These are phyloP conservation scores for Otatea glauca DNA, from an alignment of 176 grass and related monocot genomes.

Conservation along the genomic window DNA sequence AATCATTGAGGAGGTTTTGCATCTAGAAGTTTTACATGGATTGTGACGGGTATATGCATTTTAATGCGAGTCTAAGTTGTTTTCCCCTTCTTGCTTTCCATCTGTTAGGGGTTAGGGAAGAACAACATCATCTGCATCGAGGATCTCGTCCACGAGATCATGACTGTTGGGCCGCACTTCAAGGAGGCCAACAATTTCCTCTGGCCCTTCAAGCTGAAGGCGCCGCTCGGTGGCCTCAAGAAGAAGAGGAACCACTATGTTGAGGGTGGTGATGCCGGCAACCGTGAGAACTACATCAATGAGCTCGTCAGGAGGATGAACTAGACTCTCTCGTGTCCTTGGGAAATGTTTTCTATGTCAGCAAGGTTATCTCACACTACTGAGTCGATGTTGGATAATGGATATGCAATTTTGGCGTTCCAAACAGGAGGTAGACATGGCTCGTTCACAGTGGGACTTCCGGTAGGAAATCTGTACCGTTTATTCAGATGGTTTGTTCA, in stretches of 20 bases:
- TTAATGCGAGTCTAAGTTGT: neutral
- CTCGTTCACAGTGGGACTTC: neutral
- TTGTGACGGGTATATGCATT: neutral
- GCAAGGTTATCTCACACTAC: constrained; percentile 30
- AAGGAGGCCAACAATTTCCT: constrained; percentile 76
- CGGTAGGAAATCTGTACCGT: neutral
- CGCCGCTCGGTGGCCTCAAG: constrained; percentile 57
- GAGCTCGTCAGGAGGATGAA: constrained; percentile 75
- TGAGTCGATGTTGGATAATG: constrained; percentile 27
- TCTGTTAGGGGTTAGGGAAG: constrained; percentile 58
- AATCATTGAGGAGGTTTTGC: constrained; percentile 60
- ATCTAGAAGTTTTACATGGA: neutral
- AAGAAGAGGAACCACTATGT: constrained; percentile 78
- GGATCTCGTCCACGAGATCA: constrained; percentile 73
- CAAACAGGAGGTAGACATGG: neutral
- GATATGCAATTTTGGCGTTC: constrained; percentile 59
- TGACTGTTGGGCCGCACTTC: constrained; percentile 70
- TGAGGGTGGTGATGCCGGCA: constrained; percentile 65
- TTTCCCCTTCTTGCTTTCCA: neutral
- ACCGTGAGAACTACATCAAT: constrained; percentile 82
- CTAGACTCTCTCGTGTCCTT: constrained; percentile 30
- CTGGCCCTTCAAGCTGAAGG: constrained; percentile 82
- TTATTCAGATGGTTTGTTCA: neutral
- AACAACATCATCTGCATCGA: constrained; percentile 72
- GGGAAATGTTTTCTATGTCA: constrained; percentile 10